phyloP scores from a whole-genome alignment of 352 stramenopile genomes.

The Phytophthora lateralis region DNA sequence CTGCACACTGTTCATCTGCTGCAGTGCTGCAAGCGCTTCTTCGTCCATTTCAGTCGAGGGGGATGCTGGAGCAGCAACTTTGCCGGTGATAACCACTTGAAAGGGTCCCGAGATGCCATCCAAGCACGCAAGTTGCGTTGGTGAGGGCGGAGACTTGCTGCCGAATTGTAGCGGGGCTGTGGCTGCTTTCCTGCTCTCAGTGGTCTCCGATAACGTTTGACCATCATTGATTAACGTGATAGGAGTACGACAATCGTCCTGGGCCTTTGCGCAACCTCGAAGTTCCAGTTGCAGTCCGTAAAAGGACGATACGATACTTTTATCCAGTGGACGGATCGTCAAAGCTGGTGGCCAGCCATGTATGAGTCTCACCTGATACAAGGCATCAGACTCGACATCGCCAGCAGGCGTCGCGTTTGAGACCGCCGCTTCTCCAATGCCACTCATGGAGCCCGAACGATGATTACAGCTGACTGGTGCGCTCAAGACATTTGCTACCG shows the following conservation, averaged over 20 bases:
- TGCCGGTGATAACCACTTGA: slow-evolving; percentile 34
- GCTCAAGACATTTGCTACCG: slow-evolving; percentile 5
- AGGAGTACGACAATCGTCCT: slow-evolving; percentile 7
- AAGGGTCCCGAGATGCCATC: slow-evolving; percentile 40
- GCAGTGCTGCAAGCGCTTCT: slow-evolving; percentile 25
- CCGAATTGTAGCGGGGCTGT: slow-evolving; percentile 15
- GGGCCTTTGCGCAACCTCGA: slow-evolving; percentile 14
- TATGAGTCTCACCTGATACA: slow-evolving; percentile 48
- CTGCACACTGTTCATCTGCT: slow-evolving; percentile 48
- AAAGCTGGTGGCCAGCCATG: slow-evolving; percentile 29
- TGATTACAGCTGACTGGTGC: neutral
- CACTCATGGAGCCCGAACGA: slow-evolving; percentile 19
- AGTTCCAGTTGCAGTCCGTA: slow-evolving; percentile 57
- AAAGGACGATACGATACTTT: slow-evolving; percentile 35
- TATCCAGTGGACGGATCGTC: slow-evolving; percentile 9
- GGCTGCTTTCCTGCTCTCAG: slow-evolving; percentile 5
- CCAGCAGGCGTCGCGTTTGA: slow-evolving; percentile 2
- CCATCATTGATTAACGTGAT: slow-evolving; percentile 23
- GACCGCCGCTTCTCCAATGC: slow-evolving; percentile 1
- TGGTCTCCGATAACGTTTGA: slow-evolving; percentile 7
- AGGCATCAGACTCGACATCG: slow-evolving; percentile 25
- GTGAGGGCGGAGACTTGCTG: slow-evolving; percentile 8
- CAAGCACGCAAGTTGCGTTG: slow-evolving; percentile 7
- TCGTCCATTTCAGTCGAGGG: slow-evolving; percentile 24
- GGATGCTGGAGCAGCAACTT: slow-evolving; percentile 20